These are phyloP conservation scores for Puccinia coronata DNA, from an alignment of 1,284 basidiomycete species.

Conservation along the genomic window DNA sequence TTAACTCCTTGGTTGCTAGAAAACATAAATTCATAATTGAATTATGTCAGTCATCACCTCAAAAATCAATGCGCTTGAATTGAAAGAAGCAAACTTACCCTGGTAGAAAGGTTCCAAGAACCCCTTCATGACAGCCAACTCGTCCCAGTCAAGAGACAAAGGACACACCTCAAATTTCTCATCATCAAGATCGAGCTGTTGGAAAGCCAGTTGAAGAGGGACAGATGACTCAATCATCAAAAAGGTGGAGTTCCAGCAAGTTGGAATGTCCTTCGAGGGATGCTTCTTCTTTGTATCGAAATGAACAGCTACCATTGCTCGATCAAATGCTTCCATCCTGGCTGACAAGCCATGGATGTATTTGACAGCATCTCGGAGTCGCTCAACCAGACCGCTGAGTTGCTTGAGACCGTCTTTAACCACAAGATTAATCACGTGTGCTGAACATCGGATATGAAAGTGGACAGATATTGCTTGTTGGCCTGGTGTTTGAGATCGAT, in stretches of 20 bases:
- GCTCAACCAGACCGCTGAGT: not conserved
- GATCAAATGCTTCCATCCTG: conserved; percentile 10
- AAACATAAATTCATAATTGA: no score
- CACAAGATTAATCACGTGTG: no score
- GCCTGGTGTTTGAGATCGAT: not conserved
- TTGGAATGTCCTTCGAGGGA: no score
- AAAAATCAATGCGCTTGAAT: no score
- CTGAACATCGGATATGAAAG: no score
- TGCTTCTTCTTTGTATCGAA: not conserved
- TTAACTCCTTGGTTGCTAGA: no score
- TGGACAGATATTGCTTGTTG: not conserved
- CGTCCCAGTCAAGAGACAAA: not conserved
- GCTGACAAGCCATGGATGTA: not conserved
- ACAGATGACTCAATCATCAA: not conserved
- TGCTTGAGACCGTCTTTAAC: not conserved
- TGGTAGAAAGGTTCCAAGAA: no score
- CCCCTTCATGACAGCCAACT: no score
- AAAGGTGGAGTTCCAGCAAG: no score
- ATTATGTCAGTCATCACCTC: no score
- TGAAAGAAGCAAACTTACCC: no score
- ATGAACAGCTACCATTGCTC: not conserved
- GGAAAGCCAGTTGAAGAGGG: not conserved
- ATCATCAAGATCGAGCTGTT: no score
- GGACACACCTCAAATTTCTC: not conserved
- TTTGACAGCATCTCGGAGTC: not conserved